Conservation (phyloP, 176 grass and related monocot genomes). For the Eleusine indica region DNA sequence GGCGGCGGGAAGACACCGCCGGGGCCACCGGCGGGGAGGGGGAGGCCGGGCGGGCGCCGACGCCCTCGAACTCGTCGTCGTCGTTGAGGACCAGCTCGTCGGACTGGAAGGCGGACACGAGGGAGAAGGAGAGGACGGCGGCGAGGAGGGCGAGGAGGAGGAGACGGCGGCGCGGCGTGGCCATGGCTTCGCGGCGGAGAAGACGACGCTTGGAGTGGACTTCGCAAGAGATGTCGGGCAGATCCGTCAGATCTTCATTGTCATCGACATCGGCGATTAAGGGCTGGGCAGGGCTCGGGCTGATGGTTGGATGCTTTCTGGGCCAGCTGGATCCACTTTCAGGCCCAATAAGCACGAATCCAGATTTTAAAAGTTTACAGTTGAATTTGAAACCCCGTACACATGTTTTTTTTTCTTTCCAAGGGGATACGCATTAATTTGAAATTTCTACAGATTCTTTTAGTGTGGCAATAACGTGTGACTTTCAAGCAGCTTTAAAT, state of each 20-base stretch:
- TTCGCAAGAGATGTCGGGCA: neutral
- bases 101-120: constrained; percentile 62
- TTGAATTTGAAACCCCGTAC: no score
- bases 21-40: constrained; percentile 20
- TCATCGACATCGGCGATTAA: neutral
- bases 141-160: constrained; percentile 19
- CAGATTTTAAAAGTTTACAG: no score
- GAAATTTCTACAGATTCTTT: no score
- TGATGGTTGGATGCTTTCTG: neutral
- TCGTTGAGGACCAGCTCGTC: constrained; percentile 79
- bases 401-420: no score
- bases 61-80: constrained; percentile 89
- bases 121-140: constrained; percentile 11
- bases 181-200: constrained; percentile 36
- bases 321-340: no score
- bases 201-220: constrained; percentile 5
- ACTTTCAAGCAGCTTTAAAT: no score
- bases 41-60: constrained; percentile 26
- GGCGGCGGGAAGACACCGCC: constrained; percentile 40
- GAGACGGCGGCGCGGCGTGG: constrained; percentile 1
- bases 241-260: neutral
- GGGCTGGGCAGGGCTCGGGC: neutral
- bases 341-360: no score
- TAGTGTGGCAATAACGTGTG: no score
- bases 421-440: no score